Conservation (phyloP, 225 moss, liverwort and hornwort genomes). For the Lunularia cruciata region DNA sequence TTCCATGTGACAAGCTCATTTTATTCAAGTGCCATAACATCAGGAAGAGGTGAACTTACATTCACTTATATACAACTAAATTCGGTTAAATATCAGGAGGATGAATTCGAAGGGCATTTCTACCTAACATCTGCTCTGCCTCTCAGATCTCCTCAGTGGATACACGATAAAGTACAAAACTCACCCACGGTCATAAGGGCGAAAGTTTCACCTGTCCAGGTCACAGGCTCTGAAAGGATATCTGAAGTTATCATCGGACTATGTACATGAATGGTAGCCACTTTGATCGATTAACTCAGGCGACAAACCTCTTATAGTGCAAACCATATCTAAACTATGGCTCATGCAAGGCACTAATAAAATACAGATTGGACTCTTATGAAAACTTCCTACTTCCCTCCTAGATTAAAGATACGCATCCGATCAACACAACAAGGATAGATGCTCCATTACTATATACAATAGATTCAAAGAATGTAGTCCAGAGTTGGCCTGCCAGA, state of each 20-base stretch:
- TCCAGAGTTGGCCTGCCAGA: too few relatives aligned
- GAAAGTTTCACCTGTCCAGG: slow-evolving; percentile 1
- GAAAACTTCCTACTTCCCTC: background rate
- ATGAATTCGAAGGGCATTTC: too few relatives aligned
- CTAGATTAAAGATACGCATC: slow-evolving; percentile 7
- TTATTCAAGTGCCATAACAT: too few relatives aligned
- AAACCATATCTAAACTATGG: slow-evolving; percentile 2
- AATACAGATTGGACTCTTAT: slow-evolving; percentile 11
- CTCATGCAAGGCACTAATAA: background rate
- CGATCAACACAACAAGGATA: background rate
- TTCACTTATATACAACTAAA: too few relatives aligned
- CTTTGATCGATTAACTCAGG: background rate
- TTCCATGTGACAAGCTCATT: too few relatives aligned
- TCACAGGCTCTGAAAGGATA: background rate
- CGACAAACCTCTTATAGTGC: background rate
- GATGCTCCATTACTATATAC: slow-evolving; percentile 18
- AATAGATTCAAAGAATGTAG: slow-evolving; percentile 1
- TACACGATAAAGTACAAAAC: slow-evolving; percentile 20
- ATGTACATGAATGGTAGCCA: slow-evolving; percentile 14
- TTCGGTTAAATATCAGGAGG: too few relatives aligned
- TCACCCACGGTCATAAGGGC: slow-evolving; percentile 10
- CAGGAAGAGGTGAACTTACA: too few relatives aligned
- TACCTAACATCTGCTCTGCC: background rate
- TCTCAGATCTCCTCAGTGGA: background rate
- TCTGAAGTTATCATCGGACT: slow-evolving; percentile 1